These are phyloP conservation scores for Glebionis coronaria DNA, from an alignment of 129 eudicot genomes.

Conservation along the genomic window DNA sequence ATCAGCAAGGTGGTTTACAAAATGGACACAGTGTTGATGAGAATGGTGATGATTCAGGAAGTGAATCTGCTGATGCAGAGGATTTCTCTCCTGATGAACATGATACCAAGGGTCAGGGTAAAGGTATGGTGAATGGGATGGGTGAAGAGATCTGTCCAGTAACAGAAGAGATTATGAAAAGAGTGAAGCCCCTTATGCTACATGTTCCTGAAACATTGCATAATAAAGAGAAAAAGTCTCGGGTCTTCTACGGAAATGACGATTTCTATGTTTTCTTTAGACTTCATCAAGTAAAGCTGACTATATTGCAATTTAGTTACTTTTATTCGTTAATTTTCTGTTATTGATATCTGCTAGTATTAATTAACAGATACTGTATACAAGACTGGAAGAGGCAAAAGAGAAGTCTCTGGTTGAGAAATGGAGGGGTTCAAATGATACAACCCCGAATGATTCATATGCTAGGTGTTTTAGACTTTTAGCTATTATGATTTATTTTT, in stretches of 20 bases:
- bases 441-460: slow-evolving; percentile 63
- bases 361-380: slow-evolving; percentile 63
- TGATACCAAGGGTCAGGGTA: slow-evolving; percentile 73
- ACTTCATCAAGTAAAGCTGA: slow-evolving; percentile 75
- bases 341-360: neutral
- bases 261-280: slow-evolving; percentile 86
- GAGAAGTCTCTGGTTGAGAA: slow-evolving; percentile 62
- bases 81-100: slow-evolving; percentile 62
- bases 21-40: slow-evolving; percentile 28
- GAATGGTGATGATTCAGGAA: slow-evolving; percentile 62
- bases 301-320: slow-evolving; percentile 2
- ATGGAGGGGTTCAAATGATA: slow-evolving; percentile 75
- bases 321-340: neutral
- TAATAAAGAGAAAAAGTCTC: slow-evolving; percentile 41
- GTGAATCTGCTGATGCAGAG: slow-evolving; percentile 77
- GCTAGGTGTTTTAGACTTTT: slow-evolving; percentile 50
- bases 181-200: slow-evolving; percentile 64
- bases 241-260: slow-evolving; percentile 83
- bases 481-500: neutral
- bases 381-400: slow-evolving; percentile 83
- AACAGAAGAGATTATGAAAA: slow-evolving; percentile 48
- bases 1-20: slow-evolving; percentile 31
- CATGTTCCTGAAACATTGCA: slow-evolving; percentile 37
- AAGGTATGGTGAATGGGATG: slow-evolving; percentile 62
- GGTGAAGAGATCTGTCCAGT: slow-evolving; percentile 33